Evolutionary conservation across 2,329 filamentous ascomycete species (phyloP), one percentile per base, ranked within the genome.

Genomic region (Pyricularia pennisetigena): DNA sequence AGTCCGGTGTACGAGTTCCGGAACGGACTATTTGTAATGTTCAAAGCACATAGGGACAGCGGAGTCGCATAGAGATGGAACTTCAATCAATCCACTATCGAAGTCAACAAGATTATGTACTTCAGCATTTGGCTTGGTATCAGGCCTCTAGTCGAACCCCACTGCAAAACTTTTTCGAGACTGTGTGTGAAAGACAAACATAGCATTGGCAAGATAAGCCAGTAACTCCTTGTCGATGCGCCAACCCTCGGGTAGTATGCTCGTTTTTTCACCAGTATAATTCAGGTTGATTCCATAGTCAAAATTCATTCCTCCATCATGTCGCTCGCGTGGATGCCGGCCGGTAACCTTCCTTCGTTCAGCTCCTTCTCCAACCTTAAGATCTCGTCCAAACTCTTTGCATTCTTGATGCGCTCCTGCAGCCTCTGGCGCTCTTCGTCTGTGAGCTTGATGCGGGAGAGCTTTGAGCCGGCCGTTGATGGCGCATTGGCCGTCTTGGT

Each of bases 301-400:
- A 62, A 20, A 28, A 4, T 29, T 64, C 68, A 89, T 74, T 89
- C 86, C 78, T 89, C 86, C 87, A 89, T 90, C 16, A 78, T 79
- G 72, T 85, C 83, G 59, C 80, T 82, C 64, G 81, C 82, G 49
- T 86, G 82, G 35, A 88, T 85, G 30, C 88, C 91, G 41, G 85
- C 83, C 2, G 94, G 94, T 78, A 98, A 84, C 75, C 91, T 84
- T 1, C 95, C 95, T 78, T 98, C 94, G 71, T 92, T 91, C 72
- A 98, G 80, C 78, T 95, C 92, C 82, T 94, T 97, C 82, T 99
- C 95, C 76, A 99, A 78, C 72, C 88, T 85, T 69, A 92, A 90
- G 76, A 99, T 96, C 81, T 98, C 95, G 73, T 93, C 90, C 75
- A 99, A 78, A 75, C 90, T 97, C 77, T 90, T 93, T 6, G 95